phyloP scores from a whole-genome alignment of 108 stramenopile species.

The Conticribra guillardii region DNA sequence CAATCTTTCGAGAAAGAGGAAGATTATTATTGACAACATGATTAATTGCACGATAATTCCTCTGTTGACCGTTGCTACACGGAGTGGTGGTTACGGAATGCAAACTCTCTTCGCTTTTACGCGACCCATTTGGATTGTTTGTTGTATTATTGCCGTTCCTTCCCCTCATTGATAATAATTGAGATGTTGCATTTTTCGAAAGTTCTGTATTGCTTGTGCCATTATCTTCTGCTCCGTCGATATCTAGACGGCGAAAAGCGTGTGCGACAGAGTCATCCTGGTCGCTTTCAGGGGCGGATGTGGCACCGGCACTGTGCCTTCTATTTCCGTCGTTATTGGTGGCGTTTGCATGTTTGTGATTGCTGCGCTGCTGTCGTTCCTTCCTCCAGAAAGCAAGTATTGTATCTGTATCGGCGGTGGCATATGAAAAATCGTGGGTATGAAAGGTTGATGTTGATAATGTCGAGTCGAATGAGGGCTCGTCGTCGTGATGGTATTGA shows the following conservation, averaged over 20 bases:
- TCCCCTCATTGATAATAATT: conserved; percentile 12
- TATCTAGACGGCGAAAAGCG: conserved; percentile 13
- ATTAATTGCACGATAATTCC: background rate
- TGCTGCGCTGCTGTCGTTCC: conserved; percentile 5
- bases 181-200: background rate
- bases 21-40: background rate
- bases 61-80: background rate
- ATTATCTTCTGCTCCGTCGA: conserved; percentile 11
- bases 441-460: background rate
- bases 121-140: background rate
- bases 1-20: background rate
- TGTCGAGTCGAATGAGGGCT: conserved; percentile 25
- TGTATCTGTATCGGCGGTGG: conserved; percentile 25
- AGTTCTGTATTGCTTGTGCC: conserved; percentile 2
- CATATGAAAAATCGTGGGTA: background rate
- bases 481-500: conserved; percentile 5
- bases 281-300: background rate
- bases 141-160: background rate
- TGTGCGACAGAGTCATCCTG: background rate
- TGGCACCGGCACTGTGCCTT: background rate
- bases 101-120: background rate
- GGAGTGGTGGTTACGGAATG: background rate
- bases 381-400: conserved; percentile 20
- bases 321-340: background rate
- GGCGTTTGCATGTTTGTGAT: background rate